These are phyloP conservation scores for Parachlorella kessleri DNA, from an alignment of 139 green algal species.

Conservation along the genomic window DNA sequence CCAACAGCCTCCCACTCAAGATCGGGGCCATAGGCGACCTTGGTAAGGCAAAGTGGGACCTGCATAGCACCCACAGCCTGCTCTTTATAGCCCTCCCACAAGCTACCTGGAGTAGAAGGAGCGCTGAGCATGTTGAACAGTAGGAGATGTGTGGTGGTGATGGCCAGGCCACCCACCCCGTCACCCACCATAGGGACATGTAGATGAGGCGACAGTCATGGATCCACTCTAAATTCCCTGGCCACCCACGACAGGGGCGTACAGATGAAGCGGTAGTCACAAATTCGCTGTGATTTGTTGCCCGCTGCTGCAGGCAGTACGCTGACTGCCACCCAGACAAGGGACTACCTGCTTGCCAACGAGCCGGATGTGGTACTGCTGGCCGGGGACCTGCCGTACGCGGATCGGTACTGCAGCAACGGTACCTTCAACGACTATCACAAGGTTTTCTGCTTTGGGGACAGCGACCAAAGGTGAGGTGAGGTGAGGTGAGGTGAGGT, in stretches of 20 bases:
- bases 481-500: too few species aligned
- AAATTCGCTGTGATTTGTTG: background rate
- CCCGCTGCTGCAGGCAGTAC: background rate
- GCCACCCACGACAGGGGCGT: too few species aligned
- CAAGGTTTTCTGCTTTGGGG: too few species aligned
- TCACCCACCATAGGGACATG: background rate
- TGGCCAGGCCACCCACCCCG: background rate
- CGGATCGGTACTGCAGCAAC: background rate
- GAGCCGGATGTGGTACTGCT: background rate
- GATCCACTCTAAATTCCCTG: background rate
- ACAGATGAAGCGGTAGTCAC: background rate
- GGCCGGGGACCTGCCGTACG: background rate
- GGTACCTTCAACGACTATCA: background rate
- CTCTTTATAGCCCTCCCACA: too few species aligned
- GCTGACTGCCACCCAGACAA: background rate
- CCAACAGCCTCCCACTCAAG: background rate
- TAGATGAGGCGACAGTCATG: background rate
- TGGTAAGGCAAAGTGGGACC: background rate
- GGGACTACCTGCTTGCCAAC: background rate
- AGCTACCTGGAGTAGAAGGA: background rate
- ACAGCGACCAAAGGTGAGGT: too few species aligned
- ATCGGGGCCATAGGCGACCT: slow-evolving; percentile 1
- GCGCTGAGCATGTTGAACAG: background rate
- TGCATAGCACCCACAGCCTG: background rate
- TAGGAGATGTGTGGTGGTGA: background rate